These are phyloP conservation scores for Penicillium paneum DNA, from an alignment of 2,329 filamentous ascomycete genomes.

Conservation along the genomic window DNA sequence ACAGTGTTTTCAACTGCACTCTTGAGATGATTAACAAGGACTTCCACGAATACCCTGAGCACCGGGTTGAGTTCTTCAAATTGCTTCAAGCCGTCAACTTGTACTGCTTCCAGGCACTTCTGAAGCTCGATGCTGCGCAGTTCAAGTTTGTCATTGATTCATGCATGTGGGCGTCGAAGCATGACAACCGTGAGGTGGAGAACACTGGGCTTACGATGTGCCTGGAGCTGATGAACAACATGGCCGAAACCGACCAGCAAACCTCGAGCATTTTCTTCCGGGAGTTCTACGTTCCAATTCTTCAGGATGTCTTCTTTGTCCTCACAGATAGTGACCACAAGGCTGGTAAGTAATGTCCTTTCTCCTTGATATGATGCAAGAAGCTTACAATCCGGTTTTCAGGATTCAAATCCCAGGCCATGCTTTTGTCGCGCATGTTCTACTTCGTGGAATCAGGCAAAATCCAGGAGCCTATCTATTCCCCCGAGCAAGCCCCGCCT, in stretches of 20 bases:
- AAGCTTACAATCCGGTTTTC: neutral
- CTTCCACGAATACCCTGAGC: conserved; percentile 97
- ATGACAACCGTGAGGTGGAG: conserved; percentile 97
- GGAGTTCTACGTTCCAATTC: conserved; percentile 90
- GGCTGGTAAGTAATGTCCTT: conserved; percentile 55
- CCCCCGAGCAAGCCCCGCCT: conserved; percentile 72
- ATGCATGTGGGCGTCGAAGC: conserved; percentile 99
- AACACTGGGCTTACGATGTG: conserved; percentile 97
- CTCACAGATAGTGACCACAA: conserved; percentile 98
- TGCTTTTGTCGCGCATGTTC: conserved; percentile 92
- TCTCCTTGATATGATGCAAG: neutral
- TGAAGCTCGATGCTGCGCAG: conserved; percentile 91
- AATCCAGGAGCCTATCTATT: conserved; percentile 89
- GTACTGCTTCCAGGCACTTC: conserved; percentile 90
- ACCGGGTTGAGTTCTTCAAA: conserved; percentile 99
- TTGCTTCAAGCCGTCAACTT: conserved; percentile 92
- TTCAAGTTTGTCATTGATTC: conserved; percentile 99
- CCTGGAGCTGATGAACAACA: conserved; percentile 94
- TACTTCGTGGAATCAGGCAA: conserved; percentile 89
- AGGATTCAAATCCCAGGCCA: conserved; percentile 94
- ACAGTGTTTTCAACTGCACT: conserved; percentile 97
- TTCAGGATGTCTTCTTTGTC: conserved; percentile 98
- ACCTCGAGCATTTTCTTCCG: conserved; percentile 97
- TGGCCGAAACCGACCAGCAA: conserved; percentile 81
- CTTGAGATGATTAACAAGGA: conserved; percentile 99